phyloP scores from a whole-genome alignment of 1,284 basidiomycete genomes.

The Cryptococcus hybrid region DNA sequence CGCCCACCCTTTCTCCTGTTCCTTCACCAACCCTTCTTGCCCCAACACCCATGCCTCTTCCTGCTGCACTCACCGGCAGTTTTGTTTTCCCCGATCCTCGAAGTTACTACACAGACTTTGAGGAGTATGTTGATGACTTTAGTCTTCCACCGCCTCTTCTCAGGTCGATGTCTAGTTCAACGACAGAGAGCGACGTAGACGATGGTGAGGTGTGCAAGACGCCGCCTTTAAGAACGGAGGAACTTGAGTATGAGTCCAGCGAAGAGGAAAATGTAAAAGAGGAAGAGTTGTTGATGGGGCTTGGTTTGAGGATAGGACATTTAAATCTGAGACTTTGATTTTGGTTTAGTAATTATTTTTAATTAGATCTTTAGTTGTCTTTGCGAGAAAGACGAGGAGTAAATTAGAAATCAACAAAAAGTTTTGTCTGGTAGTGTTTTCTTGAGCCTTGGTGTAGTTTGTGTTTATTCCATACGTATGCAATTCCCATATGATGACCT shows the following conservation, averaged over 20 bases:
- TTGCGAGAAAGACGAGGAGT: too few relatives aligned
- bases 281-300: slow-evolving; percentile 20
- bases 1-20: neutral
- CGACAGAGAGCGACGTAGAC: slow-evolving; percentile 2
- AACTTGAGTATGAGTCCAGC: slow-evolving; percentile 29
- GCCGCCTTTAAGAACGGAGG: slow-evolving; percentile 20
- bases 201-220: slow-evolving; percentile 29
- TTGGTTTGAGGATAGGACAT: slow-evolving; percentile 3
- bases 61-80: neutral
- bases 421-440: too few relatives aligned
- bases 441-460: too few relatives aligned
- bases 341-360: neutral
- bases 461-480: too few relatives aligned
- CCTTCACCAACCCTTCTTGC: slow-evolving; percentile 1
- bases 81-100: slow-evolving; percentile 1
- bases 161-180: slow-evolving; percentile 21
- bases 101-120: slow-evolving; percentile 12
- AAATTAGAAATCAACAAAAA: too few relatives aligned
- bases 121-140: slow-evolving; percentile 21
- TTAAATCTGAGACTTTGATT: neutral
- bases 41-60: slow-evolving; percentile 4
- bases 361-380: slow-evolving; percentile 2
- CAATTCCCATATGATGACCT: too few relatives aligned
- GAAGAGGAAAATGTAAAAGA: slow-evolving; percentile 26
- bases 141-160: slow-evolving; percentile 23